Evolutionary conservation across 1,139 yeast genomes (phyloP), one percentile per base, ranked within the genome.

Genomic region (Magnusiomyces fungicola): DNA sequence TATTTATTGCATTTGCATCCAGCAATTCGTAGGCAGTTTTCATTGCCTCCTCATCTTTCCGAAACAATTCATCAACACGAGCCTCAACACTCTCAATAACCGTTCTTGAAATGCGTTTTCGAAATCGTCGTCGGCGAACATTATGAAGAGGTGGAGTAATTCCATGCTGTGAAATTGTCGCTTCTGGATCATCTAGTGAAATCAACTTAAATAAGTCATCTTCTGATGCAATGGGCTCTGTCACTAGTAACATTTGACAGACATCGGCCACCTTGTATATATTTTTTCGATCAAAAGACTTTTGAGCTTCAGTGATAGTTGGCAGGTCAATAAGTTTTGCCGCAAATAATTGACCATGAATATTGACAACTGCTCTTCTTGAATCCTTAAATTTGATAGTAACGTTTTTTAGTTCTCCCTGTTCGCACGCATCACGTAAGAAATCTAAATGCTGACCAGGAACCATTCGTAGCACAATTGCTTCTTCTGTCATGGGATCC

Each of bases 271-370:
- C 81, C 63, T 94, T 94, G 70, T 84, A 83, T 32, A 92, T 76
- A 61, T 88, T 92, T 65, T 90, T 92, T 61, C 84, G 79, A 64
- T 94, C 98, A 27, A 90, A 79, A 2, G 96, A 83, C 66, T 94
- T 94, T 63, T 83, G 88, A 6, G 87, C 79, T 63, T 94, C 98
- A 3, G 89, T 79, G 10, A 90, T 68, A 0, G 96, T 87, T 0
- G 99, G 99, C 55, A 94, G 69, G 59, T 90, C 95, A n/a, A 92
- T 78, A 39, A 94, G 69, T 56, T 87, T 80, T 0, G 95, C 97
- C 3, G 90, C 88, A 66, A 87, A 94, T 51, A 81, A 65, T 70
- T 76, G 67, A 68, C 75, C 63, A 70, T 70, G 73, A 21, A 79
- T 68, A 3, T 68, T 66, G 1, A 79, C 81, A 29, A 87, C 76